Evolutionary conservation across 2,329 filamentous ascomycete species (phyloP).

Genomic region (Beauveria scarabaeidicola): DNA sequence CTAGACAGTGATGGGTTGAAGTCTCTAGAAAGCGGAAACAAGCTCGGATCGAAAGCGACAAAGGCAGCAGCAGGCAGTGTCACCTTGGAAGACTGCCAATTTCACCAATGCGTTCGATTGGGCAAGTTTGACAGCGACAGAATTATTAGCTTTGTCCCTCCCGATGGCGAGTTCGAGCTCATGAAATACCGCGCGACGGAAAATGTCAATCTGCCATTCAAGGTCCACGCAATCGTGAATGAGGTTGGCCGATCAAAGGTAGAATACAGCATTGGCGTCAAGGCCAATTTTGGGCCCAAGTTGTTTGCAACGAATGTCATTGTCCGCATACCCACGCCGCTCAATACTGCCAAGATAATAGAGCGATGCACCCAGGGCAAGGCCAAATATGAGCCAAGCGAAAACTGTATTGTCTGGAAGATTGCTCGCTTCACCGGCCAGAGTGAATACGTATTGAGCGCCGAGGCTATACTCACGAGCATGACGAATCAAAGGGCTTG

Average conservation of each 20-base stretch:
- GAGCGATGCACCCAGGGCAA: slow-evolving; percentile 93
- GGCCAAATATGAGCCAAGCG: slow-evolving; percentile 95
- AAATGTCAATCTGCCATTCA: slow-evolving; percentile 97
- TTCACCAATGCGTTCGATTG: slow-evolving; percentile 97
- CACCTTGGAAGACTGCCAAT: slow-evolving; percentile 94
- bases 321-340: slow-evolving; percentile 85
- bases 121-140: slow-evolving; percentile 94
- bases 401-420: slow-evolving; percentile 99
- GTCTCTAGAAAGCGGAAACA: slow-evolving; percentile 64
- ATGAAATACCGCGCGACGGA: slow-evolving; percentile 98
- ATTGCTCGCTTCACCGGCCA: slow-evolving; percentile 98
- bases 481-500: slow-evolving; percentile 99
- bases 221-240: slow-evolving; percentile 96
- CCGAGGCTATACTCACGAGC: slow-evolving; percentile 84
- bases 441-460: slow-evolving; percentile 88
- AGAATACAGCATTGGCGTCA: slow-evolving; percentile 95
- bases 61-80: slow-evolving; percentile 93
- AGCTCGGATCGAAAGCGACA: slow-evolving; percentile 76
- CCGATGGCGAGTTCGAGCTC: slow-evolving; percentile 95
- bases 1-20: slow-evolving; percentile 68
- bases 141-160: slow-evolving; percentile 94
- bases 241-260: slow-evolving; percentile 96
- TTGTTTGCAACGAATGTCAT: slow-evolving; percentile 96
- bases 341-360: slow-evolving; percentile 91
- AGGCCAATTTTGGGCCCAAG: slow-evolving; percentile 93